Evolutionary conservation across 306 rosid genomes (phyloP).

Genomic region (Sesbania bispinosa): DNA sequence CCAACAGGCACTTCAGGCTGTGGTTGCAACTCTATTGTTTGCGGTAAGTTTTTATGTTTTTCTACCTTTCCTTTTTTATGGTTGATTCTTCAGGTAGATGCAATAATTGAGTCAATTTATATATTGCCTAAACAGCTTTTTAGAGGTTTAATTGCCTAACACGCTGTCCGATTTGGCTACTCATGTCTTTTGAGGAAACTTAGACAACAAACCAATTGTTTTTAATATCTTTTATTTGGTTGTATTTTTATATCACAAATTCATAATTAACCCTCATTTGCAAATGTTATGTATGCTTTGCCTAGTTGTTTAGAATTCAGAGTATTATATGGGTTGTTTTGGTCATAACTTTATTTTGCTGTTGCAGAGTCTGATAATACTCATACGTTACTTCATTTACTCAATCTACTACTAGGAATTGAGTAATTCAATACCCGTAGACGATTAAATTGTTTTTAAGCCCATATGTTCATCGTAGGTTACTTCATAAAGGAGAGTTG

Average conservation of each 20-base stretch:
- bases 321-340: not conserved
- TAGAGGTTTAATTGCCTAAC: slow-evolving; percentile 12
- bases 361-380: not conserved
- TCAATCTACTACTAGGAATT: not conserved
- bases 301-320: not conserved
- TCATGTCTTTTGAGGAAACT: not conserved
- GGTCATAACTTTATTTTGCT: not conserved
- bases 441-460: not conserved
- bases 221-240: not conserved
- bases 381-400: not conserved
- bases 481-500: not conserved
- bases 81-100: not conserved
- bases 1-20: slow-evolving; percentile 79
- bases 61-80: not conserved
- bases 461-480: not conserved
- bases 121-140: not conserved
- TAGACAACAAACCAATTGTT: not conserved
- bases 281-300: not conserved
- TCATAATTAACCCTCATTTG: not conserved
- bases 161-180: slow-evolving; percentile 3
- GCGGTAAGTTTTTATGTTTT: slow-evolving; percentile 42
- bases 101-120: not conserved
- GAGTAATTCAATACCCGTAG: not conserved
- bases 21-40: slow-evolving; percentile 77
- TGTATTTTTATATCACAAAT: not conserved